A percentile compares a stretch with the other conserved stretches of the same genome.
These are phyloP conservation scores for Xylariales sp. DNA, from an alignment of 2,329 filamentous ascomycete species.

Conservation along the genomic window DNA sequence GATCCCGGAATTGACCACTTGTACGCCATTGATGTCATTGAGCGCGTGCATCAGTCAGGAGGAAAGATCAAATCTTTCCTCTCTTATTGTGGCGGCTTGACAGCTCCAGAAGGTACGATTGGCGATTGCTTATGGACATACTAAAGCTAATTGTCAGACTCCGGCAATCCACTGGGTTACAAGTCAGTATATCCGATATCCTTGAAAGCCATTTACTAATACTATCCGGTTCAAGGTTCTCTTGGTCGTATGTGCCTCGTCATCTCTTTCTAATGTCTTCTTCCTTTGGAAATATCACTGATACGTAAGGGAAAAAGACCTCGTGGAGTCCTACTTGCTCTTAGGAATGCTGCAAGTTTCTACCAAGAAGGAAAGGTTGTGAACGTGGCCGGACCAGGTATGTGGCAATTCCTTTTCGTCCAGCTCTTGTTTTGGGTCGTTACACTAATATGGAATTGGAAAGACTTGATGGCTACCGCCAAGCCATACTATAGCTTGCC, in stretches of 20 bases:
- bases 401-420: too few species aligned
- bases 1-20: slow-evolving; percentile 5
- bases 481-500: slow-evolving; percentile 89
- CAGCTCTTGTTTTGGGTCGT: too few species aligned
- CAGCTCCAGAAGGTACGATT: slow-evolving; percentile 50
- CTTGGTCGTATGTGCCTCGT: too few species aligned
- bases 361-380: slow-evolving; percentile 75
- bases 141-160: slow-evolving; percentile 35
- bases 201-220: too few species aligned
- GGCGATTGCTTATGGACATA: slow-evolving; percentile 12
- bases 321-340: slow-evolving; percentile 84
- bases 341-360: slow-evolving; percentile 80
- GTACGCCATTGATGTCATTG: slow-evolving; percentile 83
- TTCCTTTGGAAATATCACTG: too few species aligned
- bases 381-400: too few species aligned
- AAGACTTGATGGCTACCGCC: slow-evolving; percentile 77
- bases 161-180: slow-evolving; percentile 88
- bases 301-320: too few species aligned
- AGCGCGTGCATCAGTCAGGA: slow-evolving; percentile 79
- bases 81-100: slow-evolving; percentile 79
- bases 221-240: too few species aligned
- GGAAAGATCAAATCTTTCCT: slow-evolving; percentile 81
- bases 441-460: too few species aligned
- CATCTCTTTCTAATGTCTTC: too few species aligned
- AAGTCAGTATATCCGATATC: slow-evolving; percentile 82